A percentile compares a stretch with the other conserved stretches of the same genome.
Conservation (phyloP, 73 alveolate species). For the Breviolum minutum region DNA sequence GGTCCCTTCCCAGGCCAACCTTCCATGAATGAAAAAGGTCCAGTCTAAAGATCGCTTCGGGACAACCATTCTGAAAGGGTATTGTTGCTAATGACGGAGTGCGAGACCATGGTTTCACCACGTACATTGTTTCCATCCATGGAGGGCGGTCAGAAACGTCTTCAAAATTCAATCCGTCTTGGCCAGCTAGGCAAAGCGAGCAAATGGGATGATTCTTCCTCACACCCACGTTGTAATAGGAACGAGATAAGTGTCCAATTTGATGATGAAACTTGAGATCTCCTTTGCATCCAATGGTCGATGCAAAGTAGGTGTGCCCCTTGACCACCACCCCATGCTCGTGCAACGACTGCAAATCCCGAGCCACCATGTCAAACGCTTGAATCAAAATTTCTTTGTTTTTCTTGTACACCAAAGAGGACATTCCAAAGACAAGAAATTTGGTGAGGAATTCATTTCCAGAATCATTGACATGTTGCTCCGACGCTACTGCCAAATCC, state of each 20-base stretch:
- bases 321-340: background rate
- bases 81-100: background rate
- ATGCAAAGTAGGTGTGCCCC: background rate
- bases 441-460: background rate
- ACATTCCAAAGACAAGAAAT: conserved; percentile 4
- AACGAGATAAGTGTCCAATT: background rate
- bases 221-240: background rate
- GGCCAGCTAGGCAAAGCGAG: background rate
- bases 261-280: conserved; percentile 45
- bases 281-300: conserved; percentile 6
- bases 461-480: background rate
- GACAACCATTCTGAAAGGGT: background rate
- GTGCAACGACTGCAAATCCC: background rate
- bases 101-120: background rate
- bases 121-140: background rate
- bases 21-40: background rate
- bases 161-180: background rate
- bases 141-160: background rate
- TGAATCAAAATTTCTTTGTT: background rate
- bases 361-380: conserved; percentile 1
- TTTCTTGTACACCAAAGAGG: conserved; percentile 1
- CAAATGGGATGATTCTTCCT: background rate
- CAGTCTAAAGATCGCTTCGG: conserved; percentile 1
- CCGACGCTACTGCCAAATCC: background rate
- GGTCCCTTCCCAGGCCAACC: background rate